Evolutionary conservation across 768 basidiomycete species (phyloP).

Genomic region (Botryobasidium botryosum): DNA sequence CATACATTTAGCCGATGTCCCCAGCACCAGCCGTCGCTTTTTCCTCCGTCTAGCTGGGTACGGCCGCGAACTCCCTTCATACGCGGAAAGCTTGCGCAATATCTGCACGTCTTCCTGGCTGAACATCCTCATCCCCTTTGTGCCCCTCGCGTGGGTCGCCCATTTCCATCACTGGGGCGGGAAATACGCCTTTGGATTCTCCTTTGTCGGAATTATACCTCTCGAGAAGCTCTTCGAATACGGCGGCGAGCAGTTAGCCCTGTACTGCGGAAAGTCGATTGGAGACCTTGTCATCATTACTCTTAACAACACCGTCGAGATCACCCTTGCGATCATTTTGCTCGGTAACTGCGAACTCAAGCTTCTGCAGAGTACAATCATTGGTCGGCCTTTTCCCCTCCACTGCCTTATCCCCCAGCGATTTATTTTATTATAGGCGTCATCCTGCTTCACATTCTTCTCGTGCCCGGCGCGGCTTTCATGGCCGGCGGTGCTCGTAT

Average conservation of each 20-base stretch:
- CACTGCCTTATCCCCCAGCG: background rate
- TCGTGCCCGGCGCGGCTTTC: conserved; percentile 52
- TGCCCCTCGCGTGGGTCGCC: conserved; percentile 44
- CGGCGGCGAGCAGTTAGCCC: conserved; percentile 38
- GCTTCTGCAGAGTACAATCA: conserved; percentile 50
- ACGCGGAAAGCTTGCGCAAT: too few species aligned
- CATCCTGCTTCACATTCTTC: conserved; percentile 51
- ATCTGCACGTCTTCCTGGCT: too few species aligned
- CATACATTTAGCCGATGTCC: too few species aligned
- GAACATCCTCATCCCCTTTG: conserved; percentile 37
- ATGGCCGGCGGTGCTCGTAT: conserved; percentile 55
- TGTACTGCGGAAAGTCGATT: conserved; percentile 36
- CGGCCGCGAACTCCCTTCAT: too few species aligned
- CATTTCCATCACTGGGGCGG: conserved; percentile 30
- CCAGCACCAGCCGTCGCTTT: too few species aligned
- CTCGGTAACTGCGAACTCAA: conserved; percentile 43
- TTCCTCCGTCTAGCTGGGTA: too few species aligned
- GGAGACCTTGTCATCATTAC: conserved; percentile 53
- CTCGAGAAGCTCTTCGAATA: conserved; percentile 51
- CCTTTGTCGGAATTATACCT: conserved; percentile 47
- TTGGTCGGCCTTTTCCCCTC: conserved; percentile 22
- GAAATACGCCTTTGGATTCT: conserved; percentile 32
- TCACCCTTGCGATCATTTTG: conserved; percentile 49
- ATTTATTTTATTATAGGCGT: conserved; percentile 39
- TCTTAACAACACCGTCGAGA: conserved; percentile 55